phyloP scores from a whole-genome alignment of 2,329 filamentous ascomycete genomes.

The Dothiorella sarmentorum region DNA sequence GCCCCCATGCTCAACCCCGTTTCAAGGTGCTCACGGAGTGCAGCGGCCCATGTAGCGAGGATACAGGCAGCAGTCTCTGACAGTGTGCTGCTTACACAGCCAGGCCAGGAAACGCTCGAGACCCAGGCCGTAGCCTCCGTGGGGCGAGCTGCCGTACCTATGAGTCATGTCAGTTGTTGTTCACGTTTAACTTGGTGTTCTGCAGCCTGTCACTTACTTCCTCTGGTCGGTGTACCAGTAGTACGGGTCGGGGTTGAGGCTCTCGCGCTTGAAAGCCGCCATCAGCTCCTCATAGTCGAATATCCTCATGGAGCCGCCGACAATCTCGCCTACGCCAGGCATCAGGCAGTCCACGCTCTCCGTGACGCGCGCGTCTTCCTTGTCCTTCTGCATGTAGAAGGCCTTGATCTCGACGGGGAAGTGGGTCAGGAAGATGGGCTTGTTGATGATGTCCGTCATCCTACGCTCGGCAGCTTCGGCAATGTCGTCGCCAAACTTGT shows the following conservation, averaged over 20 bases:
- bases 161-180: constrained; percentile 1
- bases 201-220: constrained; percentile 60
- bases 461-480: constrained; percentile 92
- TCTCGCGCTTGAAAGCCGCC: constrained; percentile 80
- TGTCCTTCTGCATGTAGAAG: constrained; percentile 97
- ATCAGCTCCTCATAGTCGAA: constrained; percentile 85
- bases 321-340: constrained; percentile 96
- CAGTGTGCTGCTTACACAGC: constrained; percentile 64
- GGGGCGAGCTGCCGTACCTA: constrained; percentile 85
- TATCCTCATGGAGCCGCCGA: constrained; percentile 96
- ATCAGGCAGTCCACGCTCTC: constrained; percentile 86
- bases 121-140: constrained; percentile 90
- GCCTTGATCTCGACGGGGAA: constrained; percentile 98
- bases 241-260: constrained; percentile 79
- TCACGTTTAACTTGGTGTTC: neutral
- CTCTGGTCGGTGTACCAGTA: constrained; percentile 99
- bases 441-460: constrained; percentile 97
- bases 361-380: constrained; percentile 74
- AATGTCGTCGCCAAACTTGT: constrained; percentile 94
- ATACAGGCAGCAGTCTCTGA: constrained; percentile 69
- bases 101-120: constrained; percentile 75
- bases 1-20: neutral
- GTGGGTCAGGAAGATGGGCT: constrained; percentile 92
- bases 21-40: constrained; percentile 57
- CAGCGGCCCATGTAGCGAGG: constrained; percentile 78